Conservation (phyloP, 805 yeast species). For the Wickerhamiella hasegawae region DNA sequence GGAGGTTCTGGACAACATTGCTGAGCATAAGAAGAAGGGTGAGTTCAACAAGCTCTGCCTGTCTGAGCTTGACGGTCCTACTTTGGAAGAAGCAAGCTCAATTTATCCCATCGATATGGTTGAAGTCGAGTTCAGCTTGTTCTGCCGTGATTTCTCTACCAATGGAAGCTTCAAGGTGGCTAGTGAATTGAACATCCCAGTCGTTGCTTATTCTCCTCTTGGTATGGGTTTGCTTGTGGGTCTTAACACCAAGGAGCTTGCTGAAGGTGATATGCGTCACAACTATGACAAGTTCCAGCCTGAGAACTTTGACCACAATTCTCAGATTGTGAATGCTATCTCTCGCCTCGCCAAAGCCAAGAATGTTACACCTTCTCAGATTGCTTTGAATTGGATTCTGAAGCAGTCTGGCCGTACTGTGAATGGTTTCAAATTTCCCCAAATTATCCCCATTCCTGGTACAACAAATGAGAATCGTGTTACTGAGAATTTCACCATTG, state of each 20-base stretch:
- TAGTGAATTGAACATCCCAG: constrained; percentile 41
- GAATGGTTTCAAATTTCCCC: constrained; percentile 27
- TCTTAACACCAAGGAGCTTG: constrained; percentile 29
- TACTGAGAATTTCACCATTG: constrained; percentile 36
- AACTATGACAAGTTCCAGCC: constrained; percentile 40
- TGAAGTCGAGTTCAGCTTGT: constrained; percentile 66
- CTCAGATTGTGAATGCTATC: constrained; percentile 32
- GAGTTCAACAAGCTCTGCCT: constrained; percentile 54
- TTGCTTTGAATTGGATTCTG: constrained; percentile 53
- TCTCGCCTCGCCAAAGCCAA: constrained; percentile 32
- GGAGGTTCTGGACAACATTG: constrained; percentile 39
- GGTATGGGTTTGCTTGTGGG: constrained; percentile 71
- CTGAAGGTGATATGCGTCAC: constrained; percentile 37
- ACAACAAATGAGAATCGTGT: constrained; percentile 46
- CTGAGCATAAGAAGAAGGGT: constrained; percentile 36
- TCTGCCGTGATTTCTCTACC: constrained; percentile 40
- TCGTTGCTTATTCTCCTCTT: constrained; percentile 72
- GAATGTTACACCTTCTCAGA: constrained; percentile 42
- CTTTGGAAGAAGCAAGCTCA: constrained; percentile 42
- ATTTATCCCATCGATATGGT: constrained; percentile 46
- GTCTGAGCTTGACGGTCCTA: constrained; percentile 51
- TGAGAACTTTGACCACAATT: constrained; percentile 41
- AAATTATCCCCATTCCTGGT: constrained; percentile 68
- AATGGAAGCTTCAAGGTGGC: constrained; percentile 52
- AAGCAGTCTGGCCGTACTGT: constrained; percentile 20